phyloP scores from a whole-genome alignment of 768 basidiomycete genomes.

The Mrakia hoshinonis region DNA sequence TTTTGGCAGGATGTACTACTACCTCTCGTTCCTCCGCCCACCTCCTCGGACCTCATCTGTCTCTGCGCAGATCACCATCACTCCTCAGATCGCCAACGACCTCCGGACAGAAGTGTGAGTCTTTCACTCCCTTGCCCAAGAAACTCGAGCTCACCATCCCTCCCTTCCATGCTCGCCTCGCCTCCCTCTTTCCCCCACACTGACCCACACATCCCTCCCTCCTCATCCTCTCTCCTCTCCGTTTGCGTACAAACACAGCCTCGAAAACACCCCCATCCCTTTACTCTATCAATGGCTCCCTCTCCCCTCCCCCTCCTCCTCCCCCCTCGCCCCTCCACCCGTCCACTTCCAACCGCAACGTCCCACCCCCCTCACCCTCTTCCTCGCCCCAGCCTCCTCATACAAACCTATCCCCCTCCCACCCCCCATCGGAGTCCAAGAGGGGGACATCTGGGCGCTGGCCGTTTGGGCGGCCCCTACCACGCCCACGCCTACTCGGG shows the following conservation, averaged over 20 bases:
- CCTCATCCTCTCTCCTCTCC: slow-evolving; percentile 14
- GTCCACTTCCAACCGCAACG: background rate
- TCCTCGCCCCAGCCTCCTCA: slow-evolving; percentile 44
- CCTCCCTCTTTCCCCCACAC: background rate
- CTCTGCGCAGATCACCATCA: slow-evolving; percentile 49
- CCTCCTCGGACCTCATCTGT: slow-evolving; percentile 53
- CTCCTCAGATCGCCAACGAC: slow-evolving; percentile 82
- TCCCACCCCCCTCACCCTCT: slow-evolving; percentile 6
- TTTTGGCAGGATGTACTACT: slow-evolving; percentile 88
- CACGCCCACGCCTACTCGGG: background rate
- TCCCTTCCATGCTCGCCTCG: background rate
- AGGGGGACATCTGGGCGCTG: slow-evolving; percentile 60
- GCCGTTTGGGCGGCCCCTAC: slow-evolving; percentile 43
- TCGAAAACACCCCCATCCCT: slow-evolving; percentile 47
- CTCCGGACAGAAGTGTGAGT: slow-evolving; percentile 61
- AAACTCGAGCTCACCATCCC: background rate
- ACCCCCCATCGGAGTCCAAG: slow-evolving; percentile 49
- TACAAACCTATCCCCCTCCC: slow-evolving; percentile 70
- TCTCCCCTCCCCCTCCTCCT: background rate
- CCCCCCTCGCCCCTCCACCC: background rate
- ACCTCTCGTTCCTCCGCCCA: slow-evolving; percentile 80
- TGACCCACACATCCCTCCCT: slow-evolving; percentile 30
- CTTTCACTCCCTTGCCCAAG: background rate
- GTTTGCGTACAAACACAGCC: slow-evolving; percentile 52
- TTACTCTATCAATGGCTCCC: slow-evolving; percentile 23